Conservation (phyloP, 176 grass and related monocot species). For the Thalia dealbata region DNA sequence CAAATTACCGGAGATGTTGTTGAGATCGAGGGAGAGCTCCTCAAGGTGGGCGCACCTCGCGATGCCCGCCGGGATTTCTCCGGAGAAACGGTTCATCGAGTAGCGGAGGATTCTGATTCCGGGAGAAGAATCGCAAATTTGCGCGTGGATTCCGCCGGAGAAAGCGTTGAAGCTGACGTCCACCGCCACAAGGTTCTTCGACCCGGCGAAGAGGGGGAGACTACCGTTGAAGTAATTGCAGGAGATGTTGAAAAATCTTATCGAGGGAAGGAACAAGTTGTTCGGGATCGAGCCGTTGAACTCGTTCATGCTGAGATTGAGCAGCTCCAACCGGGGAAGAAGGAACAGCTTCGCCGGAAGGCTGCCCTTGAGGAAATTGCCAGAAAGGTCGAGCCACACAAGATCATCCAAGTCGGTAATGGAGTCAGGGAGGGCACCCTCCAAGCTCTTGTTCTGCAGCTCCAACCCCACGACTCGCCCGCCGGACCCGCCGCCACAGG, state of each 20-base stretch:
- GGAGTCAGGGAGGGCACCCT: slow-evolving; percentile 11
- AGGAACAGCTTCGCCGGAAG: slow-evolving; percentile 1
- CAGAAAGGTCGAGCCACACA: not conserved
- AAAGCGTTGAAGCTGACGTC: slow-evolving; percentile 36
- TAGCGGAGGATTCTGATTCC: slow-evolving; percentile 7
- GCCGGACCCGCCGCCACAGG: not conserved
- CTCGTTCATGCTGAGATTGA: slow-evolving; percentile 10
- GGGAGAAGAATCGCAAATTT: slow-evolving; percentile 24
- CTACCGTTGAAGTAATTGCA: slow-evolving; percentile 25
- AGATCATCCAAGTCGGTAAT: not conserved
- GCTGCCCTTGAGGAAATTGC: not conserved
- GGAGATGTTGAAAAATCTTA: slow-evolving; percentile 10
- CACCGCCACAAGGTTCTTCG: slow-evolving; percentile 17
- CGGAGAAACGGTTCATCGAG: slow-evolving; percentile 38
- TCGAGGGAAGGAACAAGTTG: slow-evolving; percentile 22
- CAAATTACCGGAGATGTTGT: slow-evolving; percentile 31
- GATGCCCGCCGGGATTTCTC: slow-evolving; percentile 30
- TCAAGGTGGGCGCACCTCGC: slow-evolving; percentile 30
- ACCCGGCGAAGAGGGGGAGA: slow-evolving; percentile 26
- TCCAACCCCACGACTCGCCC: slow-evolving; percentile 6
- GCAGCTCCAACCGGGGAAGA: not conserved
- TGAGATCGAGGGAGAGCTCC: slow-evolving; percentile 46
- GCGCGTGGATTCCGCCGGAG: slow-evolving; percentile 4
- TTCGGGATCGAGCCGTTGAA: not conserved
- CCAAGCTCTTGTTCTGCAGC: slow-evolving; percentile 13